These are phyloP conservation scores for Cercospora zeina DNA, from an alignment of 2,329 filamentous ascomycete species.

Conservation along the genomic window DNA sequence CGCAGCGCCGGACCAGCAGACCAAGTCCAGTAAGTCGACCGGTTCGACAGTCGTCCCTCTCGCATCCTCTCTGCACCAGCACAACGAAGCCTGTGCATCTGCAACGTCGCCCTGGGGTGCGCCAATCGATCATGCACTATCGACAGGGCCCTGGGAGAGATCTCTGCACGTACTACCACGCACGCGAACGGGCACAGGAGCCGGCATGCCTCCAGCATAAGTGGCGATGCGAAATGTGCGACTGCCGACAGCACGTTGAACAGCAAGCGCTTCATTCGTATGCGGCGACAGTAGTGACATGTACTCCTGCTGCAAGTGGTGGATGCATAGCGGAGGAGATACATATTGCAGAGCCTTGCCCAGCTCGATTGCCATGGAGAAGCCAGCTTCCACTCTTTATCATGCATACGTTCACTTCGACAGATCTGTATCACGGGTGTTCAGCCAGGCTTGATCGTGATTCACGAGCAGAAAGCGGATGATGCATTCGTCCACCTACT, in stretches of 20 bases:
- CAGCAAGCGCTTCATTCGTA: not conserved
- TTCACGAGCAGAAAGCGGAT: not conserved
- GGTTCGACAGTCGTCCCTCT: not conserved
- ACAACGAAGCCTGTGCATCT: constrained; percentile 1
- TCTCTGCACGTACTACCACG: constrained; percentile 5
- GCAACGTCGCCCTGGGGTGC: not conserved
- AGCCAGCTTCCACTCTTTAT: not conserved
- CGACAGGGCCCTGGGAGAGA: not conserved
- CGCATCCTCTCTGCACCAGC: not conserved
- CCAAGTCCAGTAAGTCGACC: not conserved
- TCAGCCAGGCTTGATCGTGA: not conserved
- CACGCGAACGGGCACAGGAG: not conserved
- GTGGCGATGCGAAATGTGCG: not conserved
- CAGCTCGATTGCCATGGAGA: too few species aligned
- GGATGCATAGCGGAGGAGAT: not conserved
- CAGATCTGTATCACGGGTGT: not conserved
- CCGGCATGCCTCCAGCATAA: constrained; percentile 2
- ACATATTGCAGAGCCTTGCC: not conserved
- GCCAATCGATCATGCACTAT: constrained; percentile 1
- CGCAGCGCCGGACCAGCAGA: not conserved
- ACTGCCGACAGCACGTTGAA: not conserved
- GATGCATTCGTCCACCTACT: not conserved
- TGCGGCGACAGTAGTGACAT: not conserved
- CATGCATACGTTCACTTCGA: not conserved
- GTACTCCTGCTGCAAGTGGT: not conserved